phyloP scores from a whole-genome alignment of 345 rosid species.

The Citrus australasica region DNA sequence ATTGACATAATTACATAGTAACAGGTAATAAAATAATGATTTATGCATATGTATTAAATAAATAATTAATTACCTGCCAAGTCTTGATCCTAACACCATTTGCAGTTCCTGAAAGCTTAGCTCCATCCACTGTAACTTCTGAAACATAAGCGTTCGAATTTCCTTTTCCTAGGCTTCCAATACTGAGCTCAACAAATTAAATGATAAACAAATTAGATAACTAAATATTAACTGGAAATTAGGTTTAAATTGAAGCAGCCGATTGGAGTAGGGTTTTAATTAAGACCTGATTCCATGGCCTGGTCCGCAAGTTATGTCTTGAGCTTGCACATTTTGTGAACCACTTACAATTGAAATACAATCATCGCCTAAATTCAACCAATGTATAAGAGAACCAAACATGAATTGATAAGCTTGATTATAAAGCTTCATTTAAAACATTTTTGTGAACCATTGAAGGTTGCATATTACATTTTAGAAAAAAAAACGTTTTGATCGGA shows the following conservation, averaged over 20 bases:
- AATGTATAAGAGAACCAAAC: too few relatives aligned
- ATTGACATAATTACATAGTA: too few relatives aligned
- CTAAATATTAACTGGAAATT: neutral
- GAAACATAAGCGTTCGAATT: conserved; percentile 62
- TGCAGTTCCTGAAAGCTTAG: conserved; percentile 55
- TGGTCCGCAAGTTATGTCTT: conserved; percentile 56
- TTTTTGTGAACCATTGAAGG: neutral
- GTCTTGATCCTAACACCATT: conserved; percentile 94
- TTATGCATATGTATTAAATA: neutral
- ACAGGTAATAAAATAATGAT: neutral
- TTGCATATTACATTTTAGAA: too few relatives aligned
- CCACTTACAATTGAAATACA: conserved; percentile 68
- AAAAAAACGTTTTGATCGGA: too few relatives aligned
- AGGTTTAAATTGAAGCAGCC: neutral
- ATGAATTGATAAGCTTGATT: too few relatives aligned
- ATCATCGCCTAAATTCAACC: conserved; percentile 60
- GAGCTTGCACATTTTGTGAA: conserved; percentile 46
- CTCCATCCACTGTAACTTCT: conserved; percentile 60
- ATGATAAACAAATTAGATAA: neutral
- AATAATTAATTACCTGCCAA: conserved; percentile 49
- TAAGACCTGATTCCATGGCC: conserved; percentile 73
- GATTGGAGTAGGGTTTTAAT: neutral
- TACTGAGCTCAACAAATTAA: conserved; percentile 31
- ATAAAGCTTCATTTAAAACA: too few relatives aligned
- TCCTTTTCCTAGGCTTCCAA: conserved; percentile 72